Conservation (phyloP, 257 asterid species). For the Ehretia macrophylla region DNA sequence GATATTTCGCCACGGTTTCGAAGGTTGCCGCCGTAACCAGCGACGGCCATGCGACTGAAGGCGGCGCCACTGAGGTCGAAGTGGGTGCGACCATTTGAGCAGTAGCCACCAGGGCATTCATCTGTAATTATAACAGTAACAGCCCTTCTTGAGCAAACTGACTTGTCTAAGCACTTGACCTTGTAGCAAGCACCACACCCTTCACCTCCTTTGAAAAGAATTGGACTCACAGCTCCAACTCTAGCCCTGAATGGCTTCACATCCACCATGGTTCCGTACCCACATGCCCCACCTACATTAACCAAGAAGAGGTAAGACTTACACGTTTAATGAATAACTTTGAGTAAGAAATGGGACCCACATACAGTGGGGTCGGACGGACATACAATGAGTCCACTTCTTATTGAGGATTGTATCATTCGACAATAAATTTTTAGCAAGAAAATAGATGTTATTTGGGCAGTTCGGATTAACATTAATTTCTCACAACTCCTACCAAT, state of each 20-base stretch:
- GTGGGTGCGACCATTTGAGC: constrained; percentile 58
- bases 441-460: no score
- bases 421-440: no score
- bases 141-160: constrained; percentile 85
- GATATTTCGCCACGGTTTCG: constrained; percentile 85
- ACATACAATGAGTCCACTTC: no score
- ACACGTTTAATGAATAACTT: not conserved
- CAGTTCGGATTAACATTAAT: no score
- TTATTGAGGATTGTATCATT: no score
- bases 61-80: constrained; percentile 98
- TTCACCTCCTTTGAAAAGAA: constrained; percentile 77
- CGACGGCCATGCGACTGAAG: constrained; percentile 78
- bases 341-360: no score
- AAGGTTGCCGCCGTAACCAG: constrained; percentile 64
- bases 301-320: not conserved
- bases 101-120: constrained; percentile 88
- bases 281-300: constrained; percentile 90
- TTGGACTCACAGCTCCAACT: constrained; percentile 97
- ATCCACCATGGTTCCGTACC: constrained; percentile 87
- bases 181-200: constrained; percentile 98
- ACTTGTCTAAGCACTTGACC: constrained; percentile 73
- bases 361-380: no score
- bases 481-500: no score
- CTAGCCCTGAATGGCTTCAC: constrained; percentile 91
- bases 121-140: constrained; percentile 90